Evolutionary conservation across 768 basidiomycete genomes (phyloP).

Genomic region (Trichaptum fuscoviolaceum): DNA sequence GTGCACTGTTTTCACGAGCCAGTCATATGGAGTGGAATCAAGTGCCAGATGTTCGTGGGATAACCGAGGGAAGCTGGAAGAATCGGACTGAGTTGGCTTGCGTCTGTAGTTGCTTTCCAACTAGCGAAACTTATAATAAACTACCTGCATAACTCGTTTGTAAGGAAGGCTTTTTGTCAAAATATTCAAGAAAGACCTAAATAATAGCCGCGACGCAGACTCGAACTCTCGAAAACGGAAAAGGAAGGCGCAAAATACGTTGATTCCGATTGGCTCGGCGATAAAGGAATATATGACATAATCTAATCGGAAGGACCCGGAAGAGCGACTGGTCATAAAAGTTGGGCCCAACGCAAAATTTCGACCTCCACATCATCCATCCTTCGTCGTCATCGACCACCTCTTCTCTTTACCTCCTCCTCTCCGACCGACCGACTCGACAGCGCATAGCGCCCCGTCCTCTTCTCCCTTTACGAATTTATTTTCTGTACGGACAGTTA

Average conservation of each 20-base stretch:
- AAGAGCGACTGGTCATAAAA: not conserved
- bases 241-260: not conserved
- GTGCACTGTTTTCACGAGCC: not conserved
- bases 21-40: not conserved
- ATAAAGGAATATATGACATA: not conserved
- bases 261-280: not conserved
- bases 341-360: not conserved
- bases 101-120: too few relatives aligned
- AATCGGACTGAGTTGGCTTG: too few relatives aligned
- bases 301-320: not conserved
- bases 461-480: not conserved
- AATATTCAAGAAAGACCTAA: not conserved
- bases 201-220: not conserved
- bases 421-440: not conserved
- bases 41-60: not conserved
- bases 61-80: too few relatives aligned
- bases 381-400: not conserved
- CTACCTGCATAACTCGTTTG: too few relatives aligned
- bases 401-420: not conserved
- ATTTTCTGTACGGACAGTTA: not conserved
- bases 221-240: not conserved
- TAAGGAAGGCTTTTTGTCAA: too few relatives aligned
- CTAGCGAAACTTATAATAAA: too few relatives aligned
- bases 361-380: not conserved
- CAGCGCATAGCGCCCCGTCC: not conserved